phyloP scores from a whole-genome alignment of 225 moss, liverwort and hornwort genomes.

The Thuidium tamariscinum region DNA sequence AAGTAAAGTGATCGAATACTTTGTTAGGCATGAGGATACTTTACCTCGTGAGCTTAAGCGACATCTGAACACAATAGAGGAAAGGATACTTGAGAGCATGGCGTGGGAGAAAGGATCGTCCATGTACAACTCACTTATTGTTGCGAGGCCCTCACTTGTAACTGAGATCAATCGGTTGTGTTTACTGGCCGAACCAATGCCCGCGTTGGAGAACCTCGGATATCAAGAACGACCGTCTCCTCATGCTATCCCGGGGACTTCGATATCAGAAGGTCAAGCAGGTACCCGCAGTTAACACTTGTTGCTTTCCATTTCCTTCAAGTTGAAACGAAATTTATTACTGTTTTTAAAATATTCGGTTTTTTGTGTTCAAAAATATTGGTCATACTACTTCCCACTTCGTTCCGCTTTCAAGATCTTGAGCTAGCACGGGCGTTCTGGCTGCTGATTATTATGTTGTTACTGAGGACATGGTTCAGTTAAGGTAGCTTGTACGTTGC shows the following conservation, averaged over 20 bases:
- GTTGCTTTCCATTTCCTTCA: background rate
- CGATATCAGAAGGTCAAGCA: slow-evolving; percentile 22
- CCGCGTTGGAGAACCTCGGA: slow-evolving; percentile 60
- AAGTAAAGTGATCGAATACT: slow-evolving; percentile 96
- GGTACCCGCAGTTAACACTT: background rate
- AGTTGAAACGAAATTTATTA: background rate
- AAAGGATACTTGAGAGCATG: slow-evolving; percentile 96
- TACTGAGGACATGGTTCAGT: slow-evolving; percentile 16
- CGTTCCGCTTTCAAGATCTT: background rate
- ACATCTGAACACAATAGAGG: slow-evolving; percentile 93
- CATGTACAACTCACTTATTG: slow-evolving; percentile 83
- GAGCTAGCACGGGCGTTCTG: background rate
- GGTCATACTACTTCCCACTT: background rate
- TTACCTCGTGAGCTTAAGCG: slow-evolving; percentile 92
- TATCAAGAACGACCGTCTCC: slow-evolving; percentile 34
- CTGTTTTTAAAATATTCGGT: background rate
- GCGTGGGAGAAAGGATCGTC: slow-evolving; percentile 97
- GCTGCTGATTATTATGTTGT: background rate
- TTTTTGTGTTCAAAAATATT: background rate
- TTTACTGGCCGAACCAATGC: slow-evolving; percentile 88
- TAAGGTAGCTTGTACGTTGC: slow-evolving; percentile 26
- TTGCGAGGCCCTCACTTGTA: slow-evolving; percentile 64
- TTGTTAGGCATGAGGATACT: slow-evolving; percentile 95
- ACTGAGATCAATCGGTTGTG: slow-evolving; percentile 61
- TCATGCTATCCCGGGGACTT: slow-evolving; percentile 19